These are phyloP conservation scores for Nemania serpens DNA, from an alignment of 2,329 filamentous ascomycete species.

Conservation along the genomic window DNA sequence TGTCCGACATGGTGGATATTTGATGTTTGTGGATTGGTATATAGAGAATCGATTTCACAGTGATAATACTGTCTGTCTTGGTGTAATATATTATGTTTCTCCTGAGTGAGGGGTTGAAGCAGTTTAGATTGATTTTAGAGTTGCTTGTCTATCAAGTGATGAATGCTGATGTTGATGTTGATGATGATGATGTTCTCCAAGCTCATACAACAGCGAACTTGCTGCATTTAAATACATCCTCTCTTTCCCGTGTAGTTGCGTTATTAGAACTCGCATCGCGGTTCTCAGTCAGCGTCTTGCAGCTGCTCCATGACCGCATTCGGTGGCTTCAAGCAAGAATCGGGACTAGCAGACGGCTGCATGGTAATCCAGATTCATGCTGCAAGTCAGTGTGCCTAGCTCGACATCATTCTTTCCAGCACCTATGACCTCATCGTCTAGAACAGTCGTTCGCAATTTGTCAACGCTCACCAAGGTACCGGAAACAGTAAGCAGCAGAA, in stretches of 20 bases:
- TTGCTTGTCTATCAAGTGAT: not conserved
- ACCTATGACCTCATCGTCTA: constrained; percentile 24
- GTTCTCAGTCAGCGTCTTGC: constrained; percentile 22
- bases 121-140: not conserved
- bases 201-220: constrained; percentile 2
- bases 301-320: constrained; percentile 9
- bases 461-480: constrained; percentile 14
- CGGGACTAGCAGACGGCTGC: constrained; percentile 1
- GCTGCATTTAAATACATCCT: constrained; percentile 12
- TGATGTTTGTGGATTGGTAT: too few species aligned
- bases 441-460: constrained; percentile 13
- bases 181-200: not conserved
- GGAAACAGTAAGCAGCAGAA: constrained; percentile 20
- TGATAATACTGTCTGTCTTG: not conserved
- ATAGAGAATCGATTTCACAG: too few species aligned
- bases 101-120: not conserved
- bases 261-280: not conserved
- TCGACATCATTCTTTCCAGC: constrained; percentile 1
- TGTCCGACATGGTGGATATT: constrained; percentile 17
- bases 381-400: constrained; percentile 1
- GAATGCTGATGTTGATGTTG: not conserved
- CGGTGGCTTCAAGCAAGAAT: constrained; percentile 17
- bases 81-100: not conserved
- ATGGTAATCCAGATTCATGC: constrained; percentile 13
- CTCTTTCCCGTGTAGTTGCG: not conserved